Evolutionary conservation across 2,329 filamentous ascomycete species (phyloP), one percentile per base, ranked within the genome.

Genomic region (Sarocladiaceae sp.): DNA sequence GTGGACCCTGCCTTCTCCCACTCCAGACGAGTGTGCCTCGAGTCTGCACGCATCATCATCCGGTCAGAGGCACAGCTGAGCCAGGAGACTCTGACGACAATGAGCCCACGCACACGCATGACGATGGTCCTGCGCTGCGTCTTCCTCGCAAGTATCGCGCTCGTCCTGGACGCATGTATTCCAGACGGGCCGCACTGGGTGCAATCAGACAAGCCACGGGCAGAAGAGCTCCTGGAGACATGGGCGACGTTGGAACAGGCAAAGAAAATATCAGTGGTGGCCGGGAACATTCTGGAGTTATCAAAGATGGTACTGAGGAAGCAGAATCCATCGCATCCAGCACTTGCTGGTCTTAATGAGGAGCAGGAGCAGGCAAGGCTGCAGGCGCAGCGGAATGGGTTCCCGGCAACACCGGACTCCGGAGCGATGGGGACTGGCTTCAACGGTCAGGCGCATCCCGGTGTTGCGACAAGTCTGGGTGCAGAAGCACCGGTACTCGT

Each of bases 121-220:
- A 55, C 55, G 5, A 51, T 62, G 43, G 52, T 60, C 10, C 47
- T 63, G 16, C 57, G 63, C 15, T 61, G 61, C 29, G 53, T 63
- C 13, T 64, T 63, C 37, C 46, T 63, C 12, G 59, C 62, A 1
- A 59, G 51, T 19, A 63, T 63, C 34, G 60, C 56, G 3, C 52
- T 64, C 6, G 55, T 64, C 5, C 46, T 64, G 3, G 57, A 64
- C 43, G 53, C 60, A 6, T 64, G 61, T 21, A 50, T 62, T 3
- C 54, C 37, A 19, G 50, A 10, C 43, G 46, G 4, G 50, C 58
- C 19, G 44, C 47, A 1, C n/a, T n/a, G n/a, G n/a, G n/a, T n/a
- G 29, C 23, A 27, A 13, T 50, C 52, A 16, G 53, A 57, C 15
- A 56, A 50, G 50, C 49, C 12, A 45, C 46, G 6, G 57, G 51